Evolutionary conservation across 306 rosid species (phyloP).

Genomic region (Leucaena leucocephala): DNA sequence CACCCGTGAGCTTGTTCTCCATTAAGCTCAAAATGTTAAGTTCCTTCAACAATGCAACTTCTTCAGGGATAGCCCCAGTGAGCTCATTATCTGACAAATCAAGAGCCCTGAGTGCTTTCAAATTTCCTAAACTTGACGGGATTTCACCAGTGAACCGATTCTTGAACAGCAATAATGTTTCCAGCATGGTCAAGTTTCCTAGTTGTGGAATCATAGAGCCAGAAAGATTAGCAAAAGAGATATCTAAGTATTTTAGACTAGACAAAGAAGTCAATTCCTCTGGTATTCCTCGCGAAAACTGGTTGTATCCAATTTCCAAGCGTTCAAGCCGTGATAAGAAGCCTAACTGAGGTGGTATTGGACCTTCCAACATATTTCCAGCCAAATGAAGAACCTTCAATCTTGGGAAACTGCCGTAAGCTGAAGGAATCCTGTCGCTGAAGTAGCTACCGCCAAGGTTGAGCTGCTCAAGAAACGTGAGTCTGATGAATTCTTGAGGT

Average conservation of each 20-base stretch:
- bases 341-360: constrained; percentile 64
- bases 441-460: constrained; percentile 97
- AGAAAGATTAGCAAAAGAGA: constrained; percentile 59
- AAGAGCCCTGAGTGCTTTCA: constrained; percentile 53
- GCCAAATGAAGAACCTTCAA: constrained; percentile 62
- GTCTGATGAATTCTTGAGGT: constrained; percentile 57
- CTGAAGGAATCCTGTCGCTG: constrained; percentile 57
- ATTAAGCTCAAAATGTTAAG: constrained; percentile 57
- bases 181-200: constrained; percentile 71
- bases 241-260: constrained; percentile 73
- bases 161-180: constrained; percentile 60
- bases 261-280: constrained; percentile 47
- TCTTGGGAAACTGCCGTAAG: constrained; percentile 61
- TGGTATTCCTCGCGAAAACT: constrained; percentile 63
- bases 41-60: constrained; percentile 42
- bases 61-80: constrained; percentile 67
- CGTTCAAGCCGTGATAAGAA: constrained; percentile 55
- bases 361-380: constrained; percentile 73
- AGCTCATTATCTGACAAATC: constrained; percentile 86
- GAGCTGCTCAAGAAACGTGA: constrained; percentile 70
- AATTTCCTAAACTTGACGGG: constrained; percentile 62
- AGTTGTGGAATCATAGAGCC: constrained; percentile 63
- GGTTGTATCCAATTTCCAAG: constrained; percentile 90
- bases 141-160: constrained; percentile 66
- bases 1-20: constrained; percentile 67